Conservation (phyloP, 1,284 basidiomycete species). For the Kwoniella shivajii region DNA sequence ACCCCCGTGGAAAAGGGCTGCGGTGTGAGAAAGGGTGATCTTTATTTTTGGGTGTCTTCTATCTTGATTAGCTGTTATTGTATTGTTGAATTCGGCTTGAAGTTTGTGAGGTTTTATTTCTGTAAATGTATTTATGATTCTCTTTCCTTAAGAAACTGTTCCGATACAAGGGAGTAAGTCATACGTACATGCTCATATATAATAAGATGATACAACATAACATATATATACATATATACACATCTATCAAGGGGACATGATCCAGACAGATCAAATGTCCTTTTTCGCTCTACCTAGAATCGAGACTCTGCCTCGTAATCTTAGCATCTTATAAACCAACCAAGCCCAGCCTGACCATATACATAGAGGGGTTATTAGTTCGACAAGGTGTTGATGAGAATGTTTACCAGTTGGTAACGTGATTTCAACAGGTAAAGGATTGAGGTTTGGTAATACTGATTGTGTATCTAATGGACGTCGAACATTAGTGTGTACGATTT, state of each 20-base stretch:
- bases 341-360: conserved; percentile 38
- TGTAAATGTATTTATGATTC: too few species aligned
- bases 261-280: not conserved
- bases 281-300: not conserved
- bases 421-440: conserved; percentile 11
- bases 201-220: not conserved
- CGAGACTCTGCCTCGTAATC: not conserved
- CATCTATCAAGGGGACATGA: not conserved
- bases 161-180: not conserved
- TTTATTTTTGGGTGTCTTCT: too few species aligned
- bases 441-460: not conserved
- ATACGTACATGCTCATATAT: too few species aligned
- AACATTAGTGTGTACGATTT: not conserved
- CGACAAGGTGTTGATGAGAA: conserved; percentile 29
- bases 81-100: too few species aligned
- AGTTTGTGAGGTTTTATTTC: too few species aligned
- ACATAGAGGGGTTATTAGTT: conserved; percentile 25
- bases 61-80: too few species aligned
- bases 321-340: conserved; percentile 30
- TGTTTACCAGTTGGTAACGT: conserved; percentile 29
- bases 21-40: too few species aligned
- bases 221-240: not conserved
- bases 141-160: too few species aligned
- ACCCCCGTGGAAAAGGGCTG: too few species aligned
- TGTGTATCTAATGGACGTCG: not conserved